A percentile compares a stretch with the other conserved stretches of the same genome.
These are phyloP conservation scores for Tuctoria greenei DNA, from an alignment of 176 grass and related monocot species.

Conservation along the genomic window DNA sequence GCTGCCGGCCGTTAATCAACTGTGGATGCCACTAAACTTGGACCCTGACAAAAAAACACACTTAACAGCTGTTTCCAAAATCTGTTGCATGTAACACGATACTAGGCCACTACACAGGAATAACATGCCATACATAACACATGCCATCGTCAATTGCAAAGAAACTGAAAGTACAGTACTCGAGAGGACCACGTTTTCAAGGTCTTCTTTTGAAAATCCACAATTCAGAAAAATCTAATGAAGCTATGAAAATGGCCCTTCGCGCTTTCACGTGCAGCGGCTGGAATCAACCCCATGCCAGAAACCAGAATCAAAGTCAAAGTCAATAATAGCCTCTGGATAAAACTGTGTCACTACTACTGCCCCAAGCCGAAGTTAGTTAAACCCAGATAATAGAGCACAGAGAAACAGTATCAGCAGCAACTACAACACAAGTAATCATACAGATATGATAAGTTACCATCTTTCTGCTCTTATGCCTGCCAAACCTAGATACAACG, in stretches of 20 bases:
- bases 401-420: neutral
- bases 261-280: neutral
- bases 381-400: constrained; percentile 21
- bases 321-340: neutral
- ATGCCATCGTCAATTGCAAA: constrained; percentile 1
- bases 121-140: neutral
- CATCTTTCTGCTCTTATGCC: constrained; percentile 22
- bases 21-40: neutral
- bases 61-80: neutral
- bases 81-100: neutral
- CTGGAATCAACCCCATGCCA: neutral
- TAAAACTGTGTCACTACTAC: neutral
- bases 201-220: neutral
- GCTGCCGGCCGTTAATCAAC: neutral
- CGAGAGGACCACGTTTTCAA: neutral
- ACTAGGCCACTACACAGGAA: neutral
- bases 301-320: neutral
- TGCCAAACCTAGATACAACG: constrained; percentile 47
- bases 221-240: neutral
- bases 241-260: neutral
- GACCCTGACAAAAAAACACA: neutral
- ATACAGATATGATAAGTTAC: constrained; percentile 33
- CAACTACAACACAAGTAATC: constrained; percentile 15
- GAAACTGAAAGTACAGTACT: neutral
- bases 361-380: constrained; percentile 12